Base-by-base conservation (phyloP, 768 basidiomycete genomes). In the Agaricus subrufescens region DNA sequence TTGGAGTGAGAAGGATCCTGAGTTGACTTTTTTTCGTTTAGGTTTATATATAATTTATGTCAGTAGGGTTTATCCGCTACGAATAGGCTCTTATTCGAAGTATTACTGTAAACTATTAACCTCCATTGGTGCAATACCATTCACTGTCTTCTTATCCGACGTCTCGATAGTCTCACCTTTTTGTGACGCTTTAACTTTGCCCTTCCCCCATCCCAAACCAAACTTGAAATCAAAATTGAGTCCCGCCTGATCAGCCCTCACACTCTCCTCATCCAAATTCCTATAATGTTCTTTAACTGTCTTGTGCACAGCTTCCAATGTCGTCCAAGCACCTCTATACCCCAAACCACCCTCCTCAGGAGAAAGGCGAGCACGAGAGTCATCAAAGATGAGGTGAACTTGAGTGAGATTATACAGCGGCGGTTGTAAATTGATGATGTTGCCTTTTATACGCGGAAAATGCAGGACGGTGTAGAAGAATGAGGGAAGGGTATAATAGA, bases 311-410 rank as follows among this genome's bases (percentile, higher is more conserved):
- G 78, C 86, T 60, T 84, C 74, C 11, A 82, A 53, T 9, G 83
- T 84, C 3, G 78, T 85, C 73, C 82, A 86, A 1, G 72, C 68
- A 3, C 84, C 83, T 31, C 67, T 63, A 62, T 86, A 87, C 27
- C 84, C 85, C n/a, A 87, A 71, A 1, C 85, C 85, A 3, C 85
- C 85, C 55, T 83, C 70, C 46, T 69, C 66, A 0, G 83, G 79
- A 3, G 79, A 60, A 40, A 82, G 65, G 3, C 84, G 73, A 26
- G 85, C 85, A 40, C 83, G 77, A n/a, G 82, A 81, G 63, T 87
- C 85, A 46, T 86, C 83, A 52, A 85, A 84, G 29, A 87, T 73
- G 46, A 86, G 63, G 60, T 86, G 84, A 0, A 83, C 71, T 23
- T 70, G 72, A 2, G 74, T 75, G 15, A 87, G 70, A 4, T 75